Evolutionary conservation across 1,284 basidiomycete genomes (phyloP).

Genomic region (Laetiporus sulphureus): DNA sequence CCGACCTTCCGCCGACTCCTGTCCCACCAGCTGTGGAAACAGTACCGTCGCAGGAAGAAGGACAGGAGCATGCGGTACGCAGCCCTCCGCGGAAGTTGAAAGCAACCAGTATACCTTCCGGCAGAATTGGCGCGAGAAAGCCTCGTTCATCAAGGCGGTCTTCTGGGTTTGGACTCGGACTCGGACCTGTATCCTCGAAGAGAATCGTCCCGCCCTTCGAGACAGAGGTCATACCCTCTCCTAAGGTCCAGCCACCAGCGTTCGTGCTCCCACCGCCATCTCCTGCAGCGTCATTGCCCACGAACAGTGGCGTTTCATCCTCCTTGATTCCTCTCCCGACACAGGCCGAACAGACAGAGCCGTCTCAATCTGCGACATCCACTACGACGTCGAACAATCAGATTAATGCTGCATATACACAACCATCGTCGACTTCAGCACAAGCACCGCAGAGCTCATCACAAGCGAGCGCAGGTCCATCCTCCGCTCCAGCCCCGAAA

Average conservation of each 20-base stretch:
- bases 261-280: conserved; percentile 72
- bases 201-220: conserved; percentile 50
- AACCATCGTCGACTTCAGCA: conserved; percentile 5
- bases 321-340: conserved; percentile 14
- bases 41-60: conserved; percentile 1
- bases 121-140: conserved; percentile 34
- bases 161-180: conserved; percentile 23
- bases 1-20: conserved; percentile 47
- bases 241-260: conserved; percentile 40
- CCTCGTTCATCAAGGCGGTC: conserved; percentile 42
- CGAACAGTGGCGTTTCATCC: conserved; percentile 8
- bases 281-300: conserved; percentile 41
- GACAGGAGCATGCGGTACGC: conserved; percentile 1
- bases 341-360: conserved; percentile 12
- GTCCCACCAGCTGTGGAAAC: conserved; percentile 8
- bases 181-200: conserved; percentile 19
- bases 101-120: conserved; percentile 25
- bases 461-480: conserved; percentile 1
- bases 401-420: conserved; percentile 1
- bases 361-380: neutral
- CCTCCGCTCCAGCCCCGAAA: conserved; percentile 15
- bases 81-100: conserved; percentile 34
- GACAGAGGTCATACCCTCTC: conserved; percentile 49
- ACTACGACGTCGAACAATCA: conserved; percentile 2
- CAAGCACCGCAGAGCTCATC: conserved; percentile 6